Base-by-base conservation (phyloP, 192 early-diverging fungal genomes). In the Fimicolochytrium jonesii region DNA sequence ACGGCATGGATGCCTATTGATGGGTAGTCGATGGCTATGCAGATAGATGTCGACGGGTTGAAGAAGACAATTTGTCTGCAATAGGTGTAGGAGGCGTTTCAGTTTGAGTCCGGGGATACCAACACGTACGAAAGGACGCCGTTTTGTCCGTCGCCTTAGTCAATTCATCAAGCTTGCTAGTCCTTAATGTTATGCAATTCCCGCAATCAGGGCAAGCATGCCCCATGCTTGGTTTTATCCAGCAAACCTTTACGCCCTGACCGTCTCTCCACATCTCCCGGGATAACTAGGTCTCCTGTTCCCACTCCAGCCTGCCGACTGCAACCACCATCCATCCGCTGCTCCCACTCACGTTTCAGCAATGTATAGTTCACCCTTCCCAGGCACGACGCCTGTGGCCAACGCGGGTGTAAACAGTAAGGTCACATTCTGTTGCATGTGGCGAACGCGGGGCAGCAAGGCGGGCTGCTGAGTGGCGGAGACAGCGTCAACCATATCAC, bases 1-100 rank as follows among this genome's bases (percentile, higher is more conserved):
- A 87, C 82, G 7, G 87, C 87, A 51, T 89, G 85, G 48, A 89
- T 85, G 39, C 84, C 80, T 49, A 89, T 83, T 22, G 80, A 77
- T 1, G 77, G 78, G 46, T 86, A 89, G 46, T 80, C 76, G 56
- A 89, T 76, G 20, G 80, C 59, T 15, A 86, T 70, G 17, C 81
- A 78, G 43, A 71, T 62, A 36, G 75, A 48, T 1, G 66, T 73
- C 6, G 17, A 47, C 0, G 70, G 56, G 17, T 80, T 77, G 68
- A 75, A 77, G 45, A 78, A 85, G 53, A 82, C 78, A 0, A 87
- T 45, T 39, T 71, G 77, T 18, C 83, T 86, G 55, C n/a, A n/a
- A n/a, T n/a, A 30, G 23, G 23, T 30, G 0, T 25, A 35, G 29
- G 23, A 23, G 32, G 22, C 5, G 28, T 6, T 7, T 13, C 9